Percentiles rank a stretch among this genome's conserved stretches.
These are phyloP conservation scores for Zostera marina DNA, from an alignment of 116 monocot genomes.

Conservation along the genomic window DNA sequence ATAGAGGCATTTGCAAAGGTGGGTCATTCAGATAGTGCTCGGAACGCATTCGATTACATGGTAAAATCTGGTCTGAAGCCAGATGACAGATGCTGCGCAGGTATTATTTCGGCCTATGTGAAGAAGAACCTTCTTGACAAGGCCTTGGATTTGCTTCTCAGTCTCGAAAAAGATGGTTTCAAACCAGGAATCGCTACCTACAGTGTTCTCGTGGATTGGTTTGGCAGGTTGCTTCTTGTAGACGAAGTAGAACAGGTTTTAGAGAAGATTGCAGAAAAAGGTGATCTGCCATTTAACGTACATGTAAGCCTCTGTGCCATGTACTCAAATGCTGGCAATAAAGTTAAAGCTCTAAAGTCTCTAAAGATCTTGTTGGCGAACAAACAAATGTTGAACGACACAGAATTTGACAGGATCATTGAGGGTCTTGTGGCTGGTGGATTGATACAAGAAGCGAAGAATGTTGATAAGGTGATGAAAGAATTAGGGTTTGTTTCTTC, in stretches of 20 bases:
- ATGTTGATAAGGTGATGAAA: constrained; percentile 40
- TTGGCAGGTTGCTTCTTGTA: constrained; percentile 53
- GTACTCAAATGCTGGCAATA: constrained; percentile 35
- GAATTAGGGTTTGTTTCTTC: constrained; percentile 25
- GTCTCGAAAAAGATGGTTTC: constrained; percentile 66
- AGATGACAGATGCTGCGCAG: constrained; percentile 50
- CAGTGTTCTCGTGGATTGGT: constrained; percentile 67
- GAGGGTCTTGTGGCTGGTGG: constrained; percentile 43
- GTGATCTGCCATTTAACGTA: constrained; percentile 34
- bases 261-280: constrained; percentile 31
- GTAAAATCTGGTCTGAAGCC: constrained; percentile 29
- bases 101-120: constrained; percentile 44
- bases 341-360: constrained; percentile 30
- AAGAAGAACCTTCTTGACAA: constrained; percentile 68
- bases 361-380: constrained; percentile 49
- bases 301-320: constrained; percentile 64
- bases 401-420: constrained; percentile 60
- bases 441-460: constrained; percentile 41
- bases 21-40: constrained; percentile 39
- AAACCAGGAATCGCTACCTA: constrained; percentile 41
- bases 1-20: constrained; percentile 38
- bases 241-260: constrained; percentile 63
- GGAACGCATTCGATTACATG: constrained; percentile 46
- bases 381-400: constrained; percentile 26
- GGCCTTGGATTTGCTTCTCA: constrained; percentile 51